Evolutionary conservation across 192 early-diverging fungal species (phyloP).

Genomic region (Coemansia sp.): DNA sequence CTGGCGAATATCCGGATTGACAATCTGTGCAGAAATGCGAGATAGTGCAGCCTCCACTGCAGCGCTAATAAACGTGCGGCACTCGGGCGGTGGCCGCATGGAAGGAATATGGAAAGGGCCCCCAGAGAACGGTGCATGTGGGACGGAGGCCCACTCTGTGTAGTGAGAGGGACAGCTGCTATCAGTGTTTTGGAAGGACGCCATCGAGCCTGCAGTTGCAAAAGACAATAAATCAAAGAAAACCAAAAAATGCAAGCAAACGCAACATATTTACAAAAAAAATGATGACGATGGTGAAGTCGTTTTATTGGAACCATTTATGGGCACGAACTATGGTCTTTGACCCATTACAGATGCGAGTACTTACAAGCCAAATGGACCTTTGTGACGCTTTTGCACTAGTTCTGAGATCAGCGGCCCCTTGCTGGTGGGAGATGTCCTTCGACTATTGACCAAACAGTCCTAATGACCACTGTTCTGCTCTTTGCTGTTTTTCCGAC

Average conservation of each 20-base stretch:
- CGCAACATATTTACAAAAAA: background rate
- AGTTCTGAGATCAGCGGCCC: too few relatives aligned
- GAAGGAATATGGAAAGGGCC: conserved; percentile 26
- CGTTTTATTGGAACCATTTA: too few relatives aligned
- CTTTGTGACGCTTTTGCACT: too few relatives aligned
- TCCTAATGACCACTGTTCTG: background rate
- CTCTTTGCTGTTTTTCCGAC: background rate
- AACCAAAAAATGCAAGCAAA: background rate
- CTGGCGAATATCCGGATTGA: conserved; percentile 46
- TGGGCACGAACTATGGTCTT: too few relatives aligned
- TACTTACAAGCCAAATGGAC: too few relatives aligned
- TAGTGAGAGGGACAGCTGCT: conserved; percentile 37
- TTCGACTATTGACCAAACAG: background rate
- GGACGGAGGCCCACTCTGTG: conserved; percentile 20
- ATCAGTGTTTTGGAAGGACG: conserved; percentile 18
- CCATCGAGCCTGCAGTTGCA: background rate
- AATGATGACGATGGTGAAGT: too few relatives aligned
- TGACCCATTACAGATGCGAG: too few relatives aligned
- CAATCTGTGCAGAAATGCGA: conserved; percentile 26
- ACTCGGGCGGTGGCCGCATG: conserved; percentile 45
- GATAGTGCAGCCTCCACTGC: conserved; percentile 45
- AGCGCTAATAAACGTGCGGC: conserved; percentile 54
- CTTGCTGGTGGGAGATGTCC: background rate
- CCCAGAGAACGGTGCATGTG: conserved; percentile 24
- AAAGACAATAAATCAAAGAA: background rate